These are phyloP conservation scores for Bipolaris bicolor DNA, from an alignment of 2,329 filamentous ascomycete species.

Conservation along the genomic window DNA sequence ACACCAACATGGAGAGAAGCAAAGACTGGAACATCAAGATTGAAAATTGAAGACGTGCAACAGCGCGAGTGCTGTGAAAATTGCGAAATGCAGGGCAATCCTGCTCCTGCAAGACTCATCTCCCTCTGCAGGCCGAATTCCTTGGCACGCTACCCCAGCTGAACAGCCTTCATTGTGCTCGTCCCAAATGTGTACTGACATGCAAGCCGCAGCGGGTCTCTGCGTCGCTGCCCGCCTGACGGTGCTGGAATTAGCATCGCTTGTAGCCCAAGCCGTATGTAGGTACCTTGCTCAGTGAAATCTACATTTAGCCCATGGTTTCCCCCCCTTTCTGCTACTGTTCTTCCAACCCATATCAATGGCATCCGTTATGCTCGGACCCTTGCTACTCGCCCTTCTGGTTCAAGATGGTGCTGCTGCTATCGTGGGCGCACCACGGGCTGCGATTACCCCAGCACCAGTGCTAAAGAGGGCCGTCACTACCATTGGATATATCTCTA, in stretches of 20 bases:
- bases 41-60: not conserved
- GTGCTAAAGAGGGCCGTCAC: constrained; percentile 14
- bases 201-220: constrained; percentile 16
- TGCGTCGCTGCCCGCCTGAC: constrained; percentile 11
- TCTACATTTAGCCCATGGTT: constrained; percentile 1
- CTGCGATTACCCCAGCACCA: constrained; percentile 16
- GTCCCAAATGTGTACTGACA: constrained; percentile 5
- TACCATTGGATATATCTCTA: constrained; percentile 19
- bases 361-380: constrained; percentile 3
- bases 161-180: constrained; percentile 8
- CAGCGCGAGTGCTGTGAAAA: not conserved
- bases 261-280: not conserved
- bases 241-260: constrained; percentile 1
- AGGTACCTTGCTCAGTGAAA: constrained; percentile 3
- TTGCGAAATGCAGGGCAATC: not conserved
- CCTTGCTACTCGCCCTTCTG: constrained; percentile 9
- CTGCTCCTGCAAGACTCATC: not conserved
- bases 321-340: not conserved
- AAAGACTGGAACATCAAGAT: not conserved
- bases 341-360: not conserved
- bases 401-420: constrained; percentile 6
- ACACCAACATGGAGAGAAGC: not conserved
- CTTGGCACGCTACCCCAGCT: constrained; percentile 4
- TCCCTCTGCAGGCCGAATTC: not conserved
- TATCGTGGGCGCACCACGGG: constrained; percentile 12